Base-by-base conservation (phyloP, 352 stramenopile genomes). In the Pythium utonaiense region DNA sequence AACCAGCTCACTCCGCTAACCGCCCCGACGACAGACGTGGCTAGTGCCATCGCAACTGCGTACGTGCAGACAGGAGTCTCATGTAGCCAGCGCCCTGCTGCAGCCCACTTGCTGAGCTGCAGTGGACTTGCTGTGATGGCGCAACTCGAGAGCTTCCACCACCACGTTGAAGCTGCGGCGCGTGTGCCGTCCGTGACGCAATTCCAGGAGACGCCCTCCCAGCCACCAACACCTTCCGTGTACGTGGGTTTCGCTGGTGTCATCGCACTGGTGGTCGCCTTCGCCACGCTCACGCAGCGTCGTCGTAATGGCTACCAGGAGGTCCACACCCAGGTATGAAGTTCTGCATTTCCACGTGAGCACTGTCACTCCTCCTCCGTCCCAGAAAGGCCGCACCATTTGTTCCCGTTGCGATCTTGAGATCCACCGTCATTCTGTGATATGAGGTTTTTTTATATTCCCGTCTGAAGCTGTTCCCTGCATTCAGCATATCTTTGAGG, bases 91-190 rank as follows among this genome's bases (percentile, higher is more conserved):
- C 34, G 19, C 13, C 14, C n/a, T n/a, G n/a, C 38, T n/a, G n/a
- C 21, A 19, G 14, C 49, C 3, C 57, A 42, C 17, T 49, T 27
- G 25, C 12, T 42, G 13, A 44, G 36, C 3, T 63, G 57, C 25
- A 27, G 28, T 13, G 57, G 47, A 17, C 31, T 25, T 25, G 36
- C 34, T 2, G 24, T 63, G 33, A 51, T 65, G 36, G 42, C 58
- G 49, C 58, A 65, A 51, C 58, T 65, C 24, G 27, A 17, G 6
- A 65, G 58, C 22, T 65, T 65, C 28, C 54, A 65, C 50, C 14
- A 38, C 8, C 12, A 22, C 28, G 21, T 5, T 14, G n/a, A n/a
- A n/a, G n/a, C n/a, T n/a, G n/a, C n/a, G n/a, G n/a, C n/a, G n/a
- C n/a, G n/a, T n/a, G n/a, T n/a, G n/a, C n/a, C n/a, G n/a, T n/a